phyloP scores from a whole-genome alignment of 495 filamentous ascomycete genomes.

The Darksidea phi region DNA sequence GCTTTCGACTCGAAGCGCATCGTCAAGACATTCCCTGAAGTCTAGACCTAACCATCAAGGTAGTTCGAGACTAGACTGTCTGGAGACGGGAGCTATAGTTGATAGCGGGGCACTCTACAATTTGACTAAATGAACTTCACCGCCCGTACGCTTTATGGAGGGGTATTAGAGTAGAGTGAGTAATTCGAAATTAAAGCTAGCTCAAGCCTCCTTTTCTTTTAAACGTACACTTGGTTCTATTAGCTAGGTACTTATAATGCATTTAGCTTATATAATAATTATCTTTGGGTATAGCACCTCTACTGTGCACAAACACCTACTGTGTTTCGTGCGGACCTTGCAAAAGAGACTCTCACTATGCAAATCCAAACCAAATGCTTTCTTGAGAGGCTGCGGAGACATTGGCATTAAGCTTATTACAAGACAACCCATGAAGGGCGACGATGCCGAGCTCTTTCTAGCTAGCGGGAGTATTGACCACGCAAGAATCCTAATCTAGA shows the following conservation, averaged over 20 bases:
- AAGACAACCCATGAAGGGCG: too few relatives aligned
- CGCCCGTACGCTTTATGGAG: too few relatives aligned
- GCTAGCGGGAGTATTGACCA: constrained; percentile 48
- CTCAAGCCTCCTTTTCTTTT: not conserved
- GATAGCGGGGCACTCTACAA: constrained; percentile 9
- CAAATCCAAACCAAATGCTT: constrained; percentile 38
- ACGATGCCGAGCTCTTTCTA: constrained; percentile 43
- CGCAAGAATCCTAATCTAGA: constrained; percentile 21
- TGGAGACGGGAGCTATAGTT: not conserved
- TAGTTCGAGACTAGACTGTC: not conserved
- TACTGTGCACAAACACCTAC: constrained; percentile 14
- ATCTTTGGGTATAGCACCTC: constrained; percentile 5
- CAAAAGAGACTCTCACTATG: constrained; percentile 37
- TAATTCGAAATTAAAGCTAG: too few relatives aligned
- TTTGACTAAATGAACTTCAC: not conserved
- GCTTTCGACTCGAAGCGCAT: constrained; percentile 1
- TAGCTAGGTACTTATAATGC: too few relatives aligned
- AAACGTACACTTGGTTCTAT: not conserved
- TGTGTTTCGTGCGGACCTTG: constrained; percentile 32
- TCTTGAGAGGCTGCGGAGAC: constrained; percentile 37
- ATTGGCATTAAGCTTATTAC: constrained; percentile 36
- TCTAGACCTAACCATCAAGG: not conserved
- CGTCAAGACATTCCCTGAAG: not conserved
- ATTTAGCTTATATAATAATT: not conserved
- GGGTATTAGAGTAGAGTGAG: too few relatives aligned